phyloP scores from a whole-genome alignment of 306 rosid species.

The Castanospermum australe region DNA sequence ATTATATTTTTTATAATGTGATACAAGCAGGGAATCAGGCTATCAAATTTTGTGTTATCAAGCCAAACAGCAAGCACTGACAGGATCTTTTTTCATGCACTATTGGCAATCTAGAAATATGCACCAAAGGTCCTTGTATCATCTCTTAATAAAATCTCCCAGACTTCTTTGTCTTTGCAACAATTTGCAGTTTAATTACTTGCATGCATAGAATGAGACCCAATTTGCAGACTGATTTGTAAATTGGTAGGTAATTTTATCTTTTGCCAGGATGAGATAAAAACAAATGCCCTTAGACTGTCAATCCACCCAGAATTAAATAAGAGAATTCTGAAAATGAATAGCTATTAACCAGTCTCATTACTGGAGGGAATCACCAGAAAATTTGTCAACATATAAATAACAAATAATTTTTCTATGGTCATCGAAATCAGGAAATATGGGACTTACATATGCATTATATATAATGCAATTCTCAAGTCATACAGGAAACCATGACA shows the following conservation, averaged over 20 bases:
- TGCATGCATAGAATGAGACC: background rate
- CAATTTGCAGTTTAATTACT: background rate
- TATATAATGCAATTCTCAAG: background rate
- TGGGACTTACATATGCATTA: background rate
- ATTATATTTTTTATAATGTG: background rate
- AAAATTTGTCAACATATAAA: background rate
- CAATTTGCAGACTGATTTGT: background rate
- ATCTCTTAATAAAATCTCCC: slow-evolving; percentile 13
- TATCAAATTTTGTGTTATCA: background rate
- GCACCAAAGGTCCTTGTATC: background rate
- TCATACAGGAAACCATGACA: background rate
- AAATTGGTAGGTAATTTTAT: background rate
- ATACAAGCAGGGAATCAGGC: background rate
- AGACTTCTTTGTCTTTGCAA: slow-evolving; percentile 19
- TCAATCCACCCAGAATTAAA: background rate
- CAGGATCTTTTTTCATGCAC: background rate
- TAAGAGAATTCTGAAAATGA: background rate
- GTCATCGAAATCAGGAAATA: background rate
- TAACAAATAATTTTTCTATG: background rate
- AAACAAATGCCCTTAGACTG: background rate
- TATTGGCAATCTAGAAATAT: slow-evolving; percentile 8
- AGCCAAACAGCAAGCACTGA: slow-evolving; percentile 11
- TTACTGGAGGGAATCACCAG: background rate
- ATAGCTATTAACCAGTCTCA: background rate
- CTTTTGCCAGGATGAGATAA: background rate